Percentiles rank a stretch among this genome's conserved stretches.
Conservation (phyloP, 192 early-diverging fungal genomes). For the Coemansia aciculifera region DNA sequence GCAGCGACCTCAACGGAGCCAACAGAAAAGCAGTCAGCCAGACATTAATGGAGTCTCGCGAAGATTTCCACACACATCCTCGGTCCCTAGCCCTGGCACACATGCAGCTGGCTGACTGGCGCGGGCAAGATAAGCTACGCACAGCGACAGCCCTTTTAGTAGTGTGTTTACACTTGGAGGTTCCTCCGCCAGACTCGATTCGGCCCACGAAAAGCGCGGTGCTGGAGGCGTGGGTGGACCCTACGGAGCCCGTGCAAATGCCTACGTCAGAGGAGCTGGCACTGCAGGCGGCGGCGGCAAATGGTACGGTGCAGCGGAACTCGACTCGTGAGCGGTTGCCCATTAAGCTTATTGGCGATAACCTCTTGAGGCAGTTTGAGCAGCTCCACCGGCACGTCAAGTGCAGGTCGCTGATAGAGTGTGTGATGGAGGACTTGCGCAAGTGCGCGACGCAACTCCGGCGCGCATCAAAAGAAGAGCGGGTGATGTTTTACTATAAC, state of each 20-base stretch:
- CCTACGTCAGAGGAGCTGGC: constrained; percentile 71
- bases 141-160: constrained; percentile 86
- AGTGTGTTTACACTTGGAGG: constrained; percentile 94
- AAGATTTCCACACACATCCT: constrained; percentile 53
- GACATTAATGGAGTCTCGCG: constrained; percentile 36
- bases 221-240: constrained; percentile 95
- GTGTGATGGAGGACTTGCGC: constrained; percentile 90
- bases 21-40: constrained; percentile 23
- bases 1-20: constrained; percentile 8
- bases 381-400: constrained; percentile 80
- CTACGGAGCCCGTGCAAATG: constrained; percentile 60
- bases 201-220: constrained; percentile 86
- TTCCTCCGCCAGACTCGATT: constrained; percentile 90
- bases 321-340: constrained; percentile 23
- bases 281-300: constrained; percentile 56
- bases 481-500: constrained; percentile 97
- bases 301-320: constrained; percentile 14
- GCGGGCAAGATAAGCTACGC: constrained; percentile 69
- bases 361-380: constrained; percentile 92
- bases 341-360: constrained; percentile 71
- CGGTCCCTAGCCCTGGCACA: constrained; percentile 43
- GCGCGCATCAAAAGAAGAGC: constrained; percentile 86
- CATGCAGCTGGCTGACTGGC: constrained; percentile 63
- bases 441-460: constrained; percentile 83
- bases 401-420: constrained; percentile 84